phyloP scores from a whole-genome alignment of 441 rosid genomes.

The Monsonia emarginata region DNA sequence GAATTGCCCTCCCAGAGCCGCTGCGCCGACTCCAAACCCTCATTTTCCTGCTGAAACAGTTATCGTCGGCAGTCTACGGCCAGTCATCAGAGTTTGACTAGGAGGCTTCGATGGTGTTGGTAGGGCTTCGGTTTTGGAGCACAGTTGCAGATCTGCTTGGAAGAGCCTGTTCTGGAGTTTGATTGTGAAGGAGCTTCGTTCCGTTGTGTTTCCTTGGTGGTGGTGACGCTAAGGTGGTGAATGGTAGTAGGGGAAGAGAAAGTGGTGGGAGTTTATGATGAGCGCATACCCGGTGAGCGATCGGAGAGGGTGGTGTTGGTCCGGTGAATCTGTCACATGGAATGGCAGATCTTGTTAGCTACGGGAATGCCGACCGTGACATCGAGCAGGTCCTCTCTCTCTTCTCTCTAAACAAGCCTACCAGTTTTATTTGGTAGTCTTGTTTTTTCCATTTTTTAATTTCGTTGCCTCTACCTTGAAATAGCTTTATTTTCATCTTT shows the following conservation, averaged over 20 bases:
- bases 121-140: background rate
- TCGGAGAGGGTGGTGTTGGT: conserved; percentile 65
- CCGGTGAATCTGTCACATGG: conserved; percentile 71
- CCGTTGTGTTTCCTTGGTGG: background rate
- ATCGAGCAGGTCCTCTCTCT: conserved; percentile 52
- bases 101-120: background rate
- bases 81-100: background rate
- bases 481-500: background rate
- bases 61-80: background rate
- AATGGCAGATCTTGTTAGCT: conserved; percentile 95
- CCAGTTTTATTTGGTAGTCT: background rate
- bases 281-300: conserved; percentile 63
- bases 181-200: too few relatives aligned
- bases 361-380: conserved; percentile 71
- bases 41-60: background rate
- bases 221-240: background rate
- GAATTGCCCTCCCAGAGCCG: background rate
- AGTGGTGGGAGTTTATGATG: conserved; percentile 36
- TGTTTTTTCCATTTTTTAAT: background rate
- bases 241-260: background rate
- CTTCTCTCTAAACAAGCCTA: conserved; percentile 10
- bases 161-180: background rate
- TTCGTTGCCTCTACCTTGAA: background rate
- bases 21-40: background rate
- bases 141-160: background rate